A percentile compares a stretch with the other conserved stretches of the same genome.
These are phyloP conservation scores for Hypoxylon sp. DNA, from an alignment of 2,329 filamentous ascomycete species.

Conservation along the genomic window DNA sequence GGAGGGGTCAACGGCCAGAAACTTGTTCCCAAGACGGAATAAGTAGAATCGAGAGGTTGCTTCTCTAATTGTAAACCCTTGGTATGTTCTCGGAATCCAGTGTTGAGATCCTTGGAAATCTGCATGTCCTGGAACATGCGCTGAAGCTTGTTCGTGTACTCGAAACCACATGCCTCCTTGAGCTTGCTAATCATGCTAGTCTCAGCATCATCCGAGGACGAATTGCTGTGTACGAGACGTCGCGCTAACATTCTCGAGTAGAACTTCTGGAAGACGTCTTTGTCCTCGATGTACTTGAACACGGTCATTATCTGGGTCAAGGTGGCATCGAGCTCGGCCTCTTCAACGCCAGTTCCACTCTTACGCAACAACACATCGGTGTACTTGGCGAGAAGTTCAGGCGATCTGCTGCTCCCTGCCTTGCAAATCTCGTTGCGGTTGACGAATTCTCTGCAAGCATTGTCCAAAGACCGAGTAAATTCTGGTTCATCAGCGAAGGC, in stretches of 20 bases:
- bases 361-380: constrained; percentile 93
- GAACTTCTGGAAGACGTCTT: constrained; percentile 99
- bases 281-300: constrained; percentile 99
- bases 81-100: constrained; percentile 83
- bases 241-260: constrained; percentile 97
- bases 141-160: constrained; percentile 99
- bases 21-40: constrained; percentile 93
- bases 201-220: constrained; percentile 96
- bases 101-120: constrained; percentile 97
- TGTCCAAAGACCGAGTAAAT: constrained; percentile 95
- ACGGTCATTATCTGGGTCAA: constrained; percentile 97
- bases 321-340: constrained; percentile 90
- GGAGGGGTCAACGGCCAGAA: constrained; percentile 96
- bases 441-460: constrained; percentile 97
- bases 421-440: constrained; percentile 98
- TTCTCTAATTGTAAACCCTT: constrained; percentile 76
- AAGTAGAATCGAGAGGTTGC: constrained; percentile 83
- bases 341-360: constrained; percentile 91
- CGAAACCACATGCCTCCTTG: constrained; percentile 98
- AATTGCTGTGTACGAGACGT: constrained; percentile 93
- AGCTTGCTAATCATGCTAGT: constrained; percentile 99
- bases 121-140: constrained; percentile 99
- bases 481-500: constrained; percentile 97
- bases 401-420: constrained; percentile 91
- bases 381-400: constrained; percentile 95